Evolutionary conservation across 176 grass and related monocot genomes (phyloP), one percentile per base, ranked within the genome.

Genomic region (Triticum urartu): DNA sequence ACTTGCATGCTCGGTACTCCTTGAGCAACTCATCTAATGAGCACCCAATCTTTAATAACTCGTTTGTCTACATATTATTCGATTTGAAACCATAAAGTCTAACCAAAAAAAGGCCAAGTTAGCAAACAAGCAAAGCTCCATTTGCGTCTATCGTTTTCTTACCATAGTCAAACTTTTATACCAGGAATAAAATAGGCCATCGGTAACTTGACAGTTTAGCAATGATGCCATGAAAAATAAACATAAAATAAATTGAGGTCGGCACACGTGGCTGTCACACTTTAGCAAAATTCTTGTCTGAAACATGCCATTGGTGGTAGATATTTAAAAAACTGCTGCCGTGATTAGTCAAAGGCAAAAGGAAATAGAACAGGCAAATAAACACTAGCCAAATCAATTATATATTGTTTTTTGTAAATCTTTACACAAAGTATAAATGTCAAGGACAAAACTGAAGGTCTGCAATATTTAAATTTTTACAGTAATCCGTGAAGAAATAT

Each of bases 401-500:
- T 5, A 72, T 56, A 32, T 24, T 28, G 12, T 34, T n/a, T n/a
- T 58, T 25, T 36, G 71, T 9, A 63, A 79, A 38, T 38, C 34
- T 62, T 86, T 88, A 84, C 45, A 85, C 1, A 59, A 62, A 63
- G 25, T 14, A 18, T 33, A 60, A 42, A 58, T 69, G 47, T 43
- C 77, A 20, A 33, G 5, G 65, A 54, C 12, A 14, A 11, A 68
- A 69, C 5, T 4, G 30, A 42, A 50, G 3, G 5, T 72, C 26
- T 75, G 43, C 9, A 43, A 50, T 52, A 21, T 26, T 26, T 11
- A 54, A 24, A 21, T 36, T 42, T 78, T 59, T 82, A 87, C 73
- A 87, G 11, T 64, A 72, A 54, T 43, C 4, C 5, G 6, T 79
- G 82, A 73, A 50, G 2, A 83, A 47, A 87, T 72, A 80, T 38